These are phyloP conservation scores for Plasmodium cynomolgi DNA, from an alignment of 169 alveolate genomes.

Conservation along the genomic window DNA sequence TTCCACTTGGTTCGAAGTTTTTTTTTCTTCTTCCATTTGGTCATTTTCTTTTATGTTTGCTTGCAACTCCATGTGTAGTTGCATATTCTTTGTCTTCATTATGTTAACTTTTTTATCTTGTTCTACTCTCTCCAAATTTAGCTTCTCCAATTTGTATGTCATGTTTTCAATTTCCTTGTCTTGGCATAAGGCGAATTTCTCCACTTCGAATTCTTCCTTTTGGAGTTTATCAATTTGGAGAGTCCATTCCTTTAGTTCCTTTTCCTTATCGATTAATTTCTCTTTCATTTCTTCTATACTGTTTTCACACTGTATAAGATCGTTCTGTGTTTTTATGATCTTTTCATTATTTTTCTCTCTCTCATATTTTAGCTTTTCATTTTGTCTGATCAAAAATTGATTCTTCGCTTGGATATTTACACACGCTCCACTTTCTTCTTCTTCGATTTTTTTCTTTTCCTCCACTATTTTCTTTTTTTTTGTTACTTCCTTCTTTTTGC, in stretches of 20 bases:
- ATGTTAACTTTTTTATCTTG: constrained; percentile 16
- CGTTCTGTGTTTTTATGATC: constrained; percentile 26
- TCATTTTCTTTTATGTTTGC: background rate
- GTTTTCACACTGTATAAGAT: constrained; percentile 5
- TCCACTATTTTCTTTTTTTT: constrained; percentile 16
- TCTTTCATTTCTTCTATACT: constrained; percentile 43
- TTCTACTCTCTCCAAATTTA: constrained; percentile 22
- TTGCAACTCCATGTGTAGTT: constrained; percentile 34
- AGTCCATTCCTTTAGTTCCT: constrained; percentile 43
- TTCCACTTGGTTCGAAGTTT: constrained; percentile 21
- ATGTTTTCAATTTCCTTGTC: constrained; percentile 61
- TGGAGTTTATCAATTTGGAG: constrained; percentile 9
- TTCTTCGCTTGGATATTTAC: constrained; percentile 28
- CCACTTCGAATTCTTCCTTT: constrained; percentile 69
- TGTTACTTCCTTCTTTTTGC: constrained; percentile 20
- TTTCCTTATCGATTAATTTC: constrained; percentile 37
- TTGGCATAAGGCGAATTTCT: constrained; percentile 9
- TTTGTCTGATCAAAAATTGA: constrained; percentile 17
- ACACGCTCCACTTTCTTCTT: constrained; percentile 4
- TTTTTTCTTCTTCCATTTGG: constrained; percentile 40
- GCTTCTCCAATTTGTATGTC: constrained; percentile 22
- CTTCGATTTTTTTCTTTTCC: constrained; percentile 30
- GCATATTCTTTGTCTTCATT: constrained; percentile 32
- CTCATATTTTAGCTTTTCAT: constrained; percentile 21
- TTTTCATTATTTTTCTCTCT: constrained; percentile 45